Percentiles rank a stretch among this genome's conserved stretches.
These are phyloP conservation scores for Lathyrus oleraceus DNA, from an alignment of 306 rosid species.

Conservation along the genomic window DNA sequence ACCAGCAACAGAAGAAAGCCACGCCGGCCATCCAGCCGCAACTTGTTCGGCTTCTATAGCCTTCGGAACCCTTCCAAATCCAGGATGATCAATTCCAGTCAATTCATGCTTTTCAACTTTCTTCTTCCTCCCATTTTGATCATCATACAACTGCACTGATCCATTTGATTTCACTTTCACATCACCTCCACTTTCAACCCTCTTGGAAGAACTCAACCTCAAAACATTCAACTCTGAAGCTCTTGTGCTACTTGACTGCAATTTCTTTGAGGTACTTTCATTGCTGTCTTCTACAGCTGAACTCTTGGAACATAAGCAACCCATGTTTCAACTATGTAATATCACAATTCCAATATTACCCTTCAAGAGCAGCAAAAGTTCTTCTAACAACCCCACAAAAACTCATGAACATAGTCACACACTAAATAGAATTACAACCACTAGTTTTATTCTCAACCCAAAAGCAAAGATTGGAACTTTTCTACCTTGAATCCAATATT, in stretches of 20 bases:
- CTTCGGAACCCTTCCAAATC: conserved; percentile 66
- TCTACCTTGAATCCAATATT: conserved; percentile 26
- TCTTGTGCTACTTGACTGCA: conserved; percentile 44
- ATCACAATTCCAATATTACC: not conserved
- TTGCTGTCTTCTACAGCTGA: conserved; percentile 71
- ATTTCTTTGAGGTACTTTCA: conserved; percentile 49
- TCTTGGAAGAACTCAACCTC: conserved; percentile 58
- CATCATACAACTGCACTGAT: conserved; percentile 52
- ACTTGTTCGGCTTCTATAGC: conserved; percentile 74
- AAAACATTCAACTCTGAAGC: conserved; percentile 45
- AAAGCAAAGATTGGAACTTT: conserved; percentile 33
- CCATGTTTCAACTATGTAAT: conserved; percentile 52
- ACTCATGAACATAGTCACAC: conserved; percentile 33
- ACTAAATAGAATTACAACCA: conserved; percentile 12
- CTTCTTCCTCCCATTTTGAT: conserved; percentile 51
- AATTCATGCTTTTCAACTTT: conserved; percentile 51
- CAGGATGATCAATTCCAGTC: conserved; percentile 45
- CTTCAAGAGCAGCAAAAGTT: conserved; percentile 21
- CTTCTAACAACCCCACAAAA: conserved; percentile 17
- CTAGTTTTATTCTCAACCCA: conserved; percentile 4
- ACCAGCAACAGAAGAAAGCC: conserved; percentile 89
- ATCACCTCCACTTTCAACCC: conserved; percentile 55
- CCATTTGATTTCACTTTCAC: conserved; percentile 51
- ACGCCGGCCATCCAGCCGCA: conserved; percentile 95
- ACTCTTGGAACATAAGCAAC: conserved; percentile 62